Evolutionary conservation across 371 early-diverging fungal species (phyloP).

Genomic region (Dichotomocladium elegans): DNA sequence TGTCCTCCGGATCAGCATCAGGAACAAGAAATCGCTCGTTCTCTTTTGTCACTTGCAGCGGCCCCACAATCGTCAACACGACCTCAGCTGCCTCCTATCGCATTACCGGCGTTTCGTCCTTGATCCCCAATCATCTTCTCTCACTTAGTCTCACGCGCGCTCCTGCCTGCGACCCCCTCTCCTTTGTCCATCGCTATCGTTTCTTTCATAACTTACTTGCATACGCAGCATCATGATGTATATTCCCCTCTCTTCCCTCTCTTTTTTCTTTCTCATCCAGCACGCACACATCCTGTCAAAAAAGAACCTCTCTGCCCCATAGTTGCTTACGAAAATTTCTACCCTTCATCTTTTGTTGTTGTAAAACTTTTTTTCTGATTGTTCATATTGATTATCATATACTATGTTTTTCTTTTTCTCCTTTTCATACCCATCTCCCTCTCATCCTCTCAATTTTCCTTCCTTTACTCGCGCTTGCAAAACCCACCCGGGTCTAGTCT

Average conservation of each 20-base stretch:
- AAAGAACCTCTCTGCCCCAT: too few relatives aligned
- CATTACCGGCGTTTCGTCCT: slow-evolving; percentile 3
- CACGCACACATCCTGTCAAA: neutral
- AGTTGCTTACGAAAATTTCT: too few relatives aligned
- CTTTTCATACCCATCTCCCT: too few relatives aligned
- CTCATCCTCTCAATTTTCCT: too few relatives aligned
- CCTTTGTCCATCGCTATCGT: neutral
- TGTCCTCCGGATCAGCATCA: slow-evolving; percentile 10
- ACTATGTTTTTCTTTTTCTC: too few relatives aligned
- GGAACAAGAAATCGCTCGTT: slow-evolving; percentile 19
- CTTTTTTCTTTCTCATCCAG: neutral
- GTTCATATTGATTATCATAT: too few relatives aligned
- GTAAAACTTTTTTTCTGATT: too few relatives aligned
- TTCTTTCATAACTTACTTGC: neutral
- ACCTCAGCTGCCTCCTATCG: slow-evolving; percentile 9
- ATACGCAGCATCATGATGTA: neutral
- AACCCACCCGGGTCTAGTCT: too few relatives aligned
- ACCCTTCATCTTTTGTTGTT: too few relatives aligned
- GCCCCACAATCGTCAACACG: neutral
- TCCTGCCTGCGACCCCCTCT: neutral
- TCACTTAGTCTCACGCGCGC: neutral
- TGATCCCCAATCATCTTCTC: neutral
- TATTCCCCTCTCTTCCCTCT: neutral
- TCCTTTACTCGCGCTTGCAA: too few relatives aligned
- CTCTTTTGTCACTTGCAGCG: slow-evolving; percentile 19